Conservation (phyloP, 2,329 filamentous ascomycete species). For the Ophiostoma tasmaniense region DNA sequence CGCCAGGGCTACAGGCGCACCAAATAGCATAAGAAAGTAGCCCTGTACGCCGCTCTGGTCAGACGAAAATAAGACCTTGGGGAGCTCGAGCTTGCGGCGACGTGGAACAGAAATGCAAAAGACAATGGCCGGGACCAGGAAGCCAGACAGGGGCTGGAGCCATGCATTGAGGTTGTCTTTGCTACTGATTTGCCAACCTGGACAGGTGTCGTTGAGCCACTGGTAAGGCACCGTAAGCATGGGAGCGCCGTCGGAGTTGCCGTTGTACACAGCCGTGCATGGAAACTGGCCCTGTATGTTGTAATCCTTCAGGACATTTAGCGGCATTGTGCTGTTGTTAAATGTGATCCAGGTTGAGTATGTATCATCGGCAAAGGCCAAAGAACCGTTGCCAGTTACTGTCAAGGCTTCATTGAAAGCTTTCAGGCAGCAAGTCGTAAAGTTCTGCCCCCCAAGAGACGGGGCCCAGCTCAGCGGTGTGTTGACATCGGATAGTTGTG, state of each 20-base stretch:
- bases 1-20: constrained; percentile 18
- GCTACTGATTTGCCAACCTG: constrained; percentile 24
- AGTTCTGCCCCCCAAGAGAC: constrained; percentile 22
- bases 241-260: constrained; percentile 19
- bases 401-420: constrained; percentile 21
- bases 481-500: constrained; percentile 16
- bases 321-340: constrained; percentile 6
- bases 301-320: constrained; percentile 15
- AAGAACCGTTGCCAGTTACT: constrained; percentile 15
- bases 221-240: constrained; percentile 21
- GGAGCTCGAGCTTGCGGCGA: constrained; percentile 23
- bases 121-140: constrained; percentile 25
- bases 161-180: constrained; percentile 21
- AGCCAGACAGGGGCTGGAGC: constrained; percentile 24
- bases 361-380: constrained; percentile 7
- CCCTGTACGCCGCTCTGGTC: constrained; percentile 19
- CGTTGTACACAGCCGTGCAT: constrained; percentile 22
- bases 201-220: constrained; percentile 21
- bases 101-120: constrained; percentile 26
- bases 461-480: constrained; percentile 6
- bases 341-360: constrained; percentile 15
- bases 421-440: constrained; percentile 25
- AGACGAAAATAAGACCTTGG: constrained; percentile 18
- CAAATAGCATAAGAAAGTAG: constrained; percentile 17
- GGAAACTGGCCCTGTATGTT: constrained; percentile 21